A percentile compares a stretch with the other conserved stretches of the same genome.
Evolutionary conservation across 2,329 filamentous ascomycete genomes (phyloP).

Genomic region (Microascus cirrosus): DNA sequence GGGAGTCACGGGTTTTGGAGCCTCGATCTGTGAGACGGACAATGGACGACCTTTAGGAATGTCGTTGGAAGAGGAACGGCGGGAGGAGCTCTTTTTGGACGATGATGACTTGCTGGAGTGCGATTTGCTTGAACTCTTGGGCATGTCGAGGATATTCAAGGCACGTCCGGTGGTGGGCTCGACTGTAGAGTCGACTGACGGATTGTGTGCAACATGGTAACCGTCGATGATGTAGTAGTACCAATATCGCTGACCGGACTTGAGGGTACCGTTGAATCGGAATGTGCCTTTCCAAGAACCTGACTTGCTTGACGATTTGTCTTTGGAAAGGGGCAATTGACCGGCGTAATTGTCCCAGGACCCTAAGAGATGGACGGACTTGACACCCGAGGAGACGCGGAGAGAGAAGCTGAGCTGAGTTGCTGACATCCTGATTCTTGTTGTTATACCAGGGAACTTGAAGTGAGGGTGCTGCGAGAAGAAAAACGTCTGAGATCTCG

Average conservation of each 20-base stretch:
- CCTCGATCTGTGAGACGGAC: conserved; percentile 76
- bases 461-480: neutral
- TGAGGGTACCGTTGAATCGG: conserved; percentile 78
- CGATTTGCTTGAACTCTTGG: conserved; percentile 32
- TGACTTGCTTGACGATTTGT: conserved; percentile 69
- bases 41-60: conserved; percentile 83
- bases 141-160: conserved; percentile 94
- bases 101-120: conserved; percentile 25
- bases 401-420: conserved; percentile 93
- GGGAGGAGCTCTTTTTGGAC: conserved; percentile 29
- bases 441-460: neutral
- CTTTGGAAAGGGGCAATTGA: conserved; percentile 89
- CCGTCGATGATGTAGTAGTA: conserved; percentile 99
- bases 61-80: conserved; percentile 45
- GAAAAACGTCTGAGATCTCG: conserved; percentile 10
- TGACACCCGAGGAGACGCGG: conserved; percentile 90
- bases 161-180: conserved; percentile 96
- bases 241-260: conserved; percentile 92
- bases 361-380: conserved; percentile 93
- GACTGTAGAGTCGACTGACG: conserved; percentile 74
- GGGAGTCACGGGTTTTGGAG: conserved; percentile 81
- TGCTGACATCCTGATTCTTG: conserved; percentile 9
- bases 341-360: conserved; percentile 97
- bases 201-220: conserved; percentile 96
- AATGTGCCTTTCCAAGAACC: conserved; percentile 95